These are phyloP conservation scores for Cyclocybe aegerita DNA, from an alignment of 768 basidiomycete species.

Conservation along the genomic window DNA sequence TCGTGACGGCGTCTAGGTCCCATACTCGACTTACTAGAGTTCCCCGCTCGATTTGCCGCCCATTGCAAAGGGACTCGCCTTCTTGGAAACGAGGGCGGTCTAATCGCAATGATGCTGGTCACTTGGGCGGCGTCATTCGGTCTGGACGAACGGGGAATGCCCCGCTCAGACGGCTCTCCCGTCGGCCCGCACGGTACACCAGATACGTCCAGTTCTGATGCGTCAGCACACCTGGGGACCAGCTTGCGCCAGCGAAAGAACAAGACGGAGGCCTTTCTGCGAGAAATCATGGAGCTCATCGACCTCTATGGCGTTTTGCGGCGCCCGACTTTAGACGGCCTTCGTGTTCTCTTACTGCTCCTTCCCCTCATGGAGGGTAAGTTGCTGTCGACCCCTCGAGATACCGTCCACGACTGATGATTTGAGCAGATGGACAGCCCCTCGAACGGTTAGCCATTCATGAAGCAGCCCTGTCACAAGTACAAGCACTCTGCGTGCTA, in stretches of 20 bases:
- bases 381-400: slow-evolving; percentile 11
- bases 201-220: slow-evolving; percentile 9
- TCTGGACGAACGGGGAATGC: slow-evolving; percentile 73
- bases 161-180: slow-evolving; percentile 31
- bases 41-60: slow-evolving; percentile 67
- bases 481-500: slow-evolving; percentile 69
- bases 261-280: slow-evolving; percentile 66
- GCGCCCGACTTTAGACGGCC: slow-evolving; percentile 84
- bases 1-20: slow-evolving; percentile 56
- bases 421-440: slow-evolving; percentile 38
- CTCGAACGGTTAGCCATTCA: slow-evolving; percentile 65
- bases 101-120: slow-evolving; percentile 78
- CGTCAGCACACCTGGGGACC: slow-evolving; percentile 31
- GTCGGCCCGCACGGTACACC: slow-evolving; percentile 15
- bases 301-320: slow-evolving; percentile 80
- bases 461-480: slow-evolving; percentile 81
- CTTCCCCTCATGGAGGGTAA: slow-evolving; percentile 84
- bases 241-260: slow-evolving; percentile 47
- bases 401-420: neutral
- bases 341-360: slow-evolving; percentile 74
- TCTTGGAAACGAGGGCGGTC: slow-evolving; percentile 70
- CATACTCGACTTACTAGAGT: slow-evolving; percentile 79
- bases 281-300: slow-evolving; percentile 75
- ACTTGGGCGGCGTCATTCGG: slow-evolving; percentile 92
- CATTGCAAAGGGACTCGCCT: slow-evolving; percentile 60